Base-by-base conservation (phyloP, 805 yeast species). In the Zygotorulaspora florentina region DNA sequence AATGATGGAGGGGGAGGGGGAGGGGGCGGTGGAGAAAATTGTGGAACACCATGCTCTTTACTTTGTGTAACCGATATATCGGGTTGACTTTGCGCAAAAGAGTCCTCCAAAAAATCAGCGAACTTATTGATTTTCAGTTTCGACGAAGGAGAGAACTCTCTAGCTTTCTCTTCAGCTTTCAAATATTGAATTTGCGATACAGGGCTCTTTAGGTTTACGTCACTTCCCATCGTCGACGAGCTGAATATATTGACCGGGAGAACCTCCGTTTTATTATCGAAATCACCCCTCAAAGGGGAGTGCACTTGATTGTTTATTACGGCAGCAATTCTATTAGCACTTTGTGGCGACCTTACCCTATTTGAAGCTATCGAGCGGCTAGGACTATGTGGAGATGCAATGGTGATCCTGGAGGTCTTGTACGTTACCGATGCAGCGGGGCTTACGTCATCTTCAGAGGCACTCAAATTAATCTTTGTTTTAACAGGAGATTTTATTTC, bases 371-470 rank as follows among this genome's bases (percentile, higher is more conserved):
- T 30, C 20, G 46, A 27, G 12, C 47, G 29, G 8, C 49, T 48
- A 27, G 46, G 47, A 31, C 51, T 57, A 33, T 52, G 55, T 15
- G 68, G 65, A 12, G 67, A 61, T 15, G 59, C 50, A 7, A 64
- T 64, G n/a, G 63, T 54, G 13, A 66, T 65, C 45, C 70, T 59
- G 1, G 70, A 66, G 1, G 66, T 66, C 8, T 67, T 66, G 34
- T 66, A 66, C 1, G 66, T 52, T 3, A 62, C 64, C 1, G 70
- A 66, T 0, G 68, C 53, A 2, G 68, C 68, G 12, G 70, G 69
- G 42, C 61, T 61, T 5, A 56, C 55, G 13, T 40, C 43, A 2
- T 16, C 8, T 31, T 39, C 42, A n/a, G 48, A 35, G 5, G 41
- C 40, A 16, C 29, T 30, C 6, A 34, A 13, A 31, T 39, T 39